phyloP scores from a whole-genome alignment of 164 flowering plant species.

The Magnolia officinalis region DNA sequence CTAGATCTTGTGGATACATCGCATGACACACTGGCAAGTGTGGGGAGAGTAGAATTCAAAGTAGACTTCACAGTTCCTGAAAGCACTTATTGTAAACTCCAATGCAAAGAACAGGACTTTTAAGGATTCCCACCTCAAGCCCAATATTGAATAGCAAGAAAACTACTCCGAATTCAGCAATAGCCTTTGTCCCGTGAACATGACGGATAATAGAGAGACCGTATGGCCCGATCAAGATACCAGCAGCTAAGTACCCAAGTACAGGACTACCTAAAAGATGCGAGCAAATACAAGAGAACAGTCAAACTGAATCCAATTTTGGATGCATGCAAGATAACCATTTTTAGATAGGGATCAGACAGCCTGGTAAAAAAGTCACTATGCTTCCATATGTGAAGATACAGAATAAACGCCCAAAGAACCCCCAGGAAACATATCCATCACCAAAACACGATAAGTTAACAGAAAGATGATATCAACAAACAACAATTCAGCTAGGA shows the following conservation, averaged over 20 bases:
- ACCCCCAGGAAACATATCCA: not conserved
- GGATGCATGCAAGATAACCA: not conserved
- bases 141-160: conserved; percentile 97
- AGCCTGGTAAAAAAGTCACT: not conserved
- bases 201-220: conserved; percentile 95
- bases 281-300: conserved; percentile 17
- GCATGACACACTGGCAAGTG: not conserved
- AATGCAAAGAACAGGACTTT: not conserved
- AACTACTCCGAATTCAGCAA: conserved; percentile 99
- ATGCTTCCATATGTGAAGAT: not conserved
- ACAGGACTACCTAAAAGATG: conserved; percentile 91
- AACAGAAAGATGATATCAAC: not conserved
- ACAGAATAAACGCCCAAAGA: not conserved
- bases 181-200: conserved; percentile 97
- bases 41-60: not conserved
- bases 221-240: conserved; percentile 98
- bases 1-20: not conserved
- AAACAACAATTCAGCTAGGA: too few relatives aligned
- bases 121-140: conserved; percentile 67
- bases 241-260: conserved; percentile 97
- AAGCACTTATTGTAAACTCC: not conserved
- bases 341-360: not conserved
- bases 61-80: not conserved
- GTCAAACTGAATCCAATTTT: not conserved
- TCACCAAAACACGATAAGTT: not conserved